These are phyloP conservation scores for Melampsora larici-populina DNA, from an alignment of 1,284 basidiomycete genomes.

Conservation along the genomic window DNA sequence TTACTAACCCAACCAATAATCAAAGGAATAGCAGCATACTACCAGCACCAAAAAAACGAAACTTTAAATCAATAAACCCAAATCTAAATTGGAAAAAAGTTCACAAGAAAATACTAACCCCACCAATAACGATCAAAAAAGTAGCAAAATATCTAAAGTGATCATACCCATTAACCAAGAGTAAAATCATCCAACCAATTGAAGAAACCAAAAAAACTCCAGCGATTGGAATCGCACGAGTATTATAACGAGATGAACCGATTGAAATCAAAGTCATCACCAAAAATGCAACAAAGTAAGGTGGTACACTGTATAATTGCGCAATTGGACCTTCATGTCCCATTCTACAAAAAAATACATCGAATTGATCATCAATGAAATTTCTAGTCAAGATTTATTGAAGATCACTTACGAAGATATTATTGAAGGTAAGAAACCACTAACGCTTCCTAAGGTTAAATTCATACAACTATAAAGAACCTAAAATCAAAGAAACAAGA, in stretches of 20 bases:
- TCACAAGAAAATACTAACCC: neutral
- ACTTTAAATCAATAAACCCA: no score
- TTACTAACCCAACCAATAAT: conserved; percentile 14
- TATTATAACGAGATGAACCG: conserved; percentile 69
- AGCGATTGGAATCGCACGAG: conserved; percentile 64
- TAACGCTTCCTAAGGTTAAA: conserved; percentile 70
- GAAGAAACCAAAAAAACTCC: conserved; percentile 60
- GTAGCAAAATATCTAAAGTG: neutral
- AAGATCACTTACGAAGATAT: neutral
- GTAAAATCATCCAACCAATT: conserved; percentile 58
- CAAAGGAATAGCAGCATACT: neutral
- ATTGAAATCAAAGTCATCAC: conserved; percentile 65
- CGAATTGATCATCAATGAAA: no score
- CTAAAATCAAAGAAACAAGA: conserved; percentile 56
- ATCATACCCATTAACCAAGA: neutral
- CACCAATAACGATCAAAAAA: neutral
- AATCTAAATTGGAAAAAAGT: no score
- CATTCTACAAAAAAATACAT: no score
- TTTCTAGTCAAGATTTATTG: no score
- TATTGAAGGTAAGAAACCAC: conserved; percentile 61
- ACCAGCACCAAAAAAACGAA: no score
- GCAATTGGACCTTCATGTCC: conserved; percentile 60
- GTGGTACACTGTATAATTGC: conserved; percentile 70
- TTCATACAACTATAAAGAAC: conserved; percentile 69
- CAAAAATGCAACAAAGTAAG: conserved; percentile 70